Percentiles rank a stretch among this genome's conserved stretches.
phyloP scores from a whole-genome alignment of 306 rosid species.

The Inga oerstediana region DNA sequence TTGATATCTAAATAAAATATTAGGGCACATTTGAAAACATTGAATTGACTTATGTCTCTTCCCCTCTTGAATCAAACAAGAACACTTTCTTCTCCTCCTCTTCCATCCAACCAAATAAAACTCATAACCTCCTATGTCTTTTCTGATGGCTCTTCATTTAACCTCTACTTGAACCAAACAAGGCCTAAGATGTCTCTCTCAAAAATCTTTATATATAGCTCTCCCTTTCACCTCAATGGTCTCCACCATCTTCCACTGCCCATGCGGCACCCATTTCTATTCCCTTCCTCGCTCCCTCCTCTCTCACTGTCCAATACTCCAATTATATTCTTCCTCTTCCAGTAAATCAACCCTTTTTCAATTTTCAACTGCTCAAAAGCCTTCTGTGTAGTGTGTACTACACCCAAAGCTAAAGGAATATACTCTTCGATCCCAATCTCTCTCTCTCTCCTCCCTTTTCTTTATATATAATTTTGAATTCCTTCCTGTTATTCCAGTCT shows the following conservation, averaged over 20 bases:
- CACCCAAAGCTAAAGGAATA: conserved; percentile 40
- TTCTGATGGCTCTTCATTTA: too few species aligned
- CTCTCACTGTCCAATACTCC: neutral
- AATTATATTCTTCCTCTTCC: neutral
- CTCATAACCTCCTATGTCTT: too few species aligned
- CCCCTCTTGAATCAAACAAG: too few species aligned
- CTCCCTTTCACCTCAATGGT: neutral
- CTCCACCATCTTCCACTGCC: neutral
- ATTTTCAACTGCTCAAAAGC: neutral
- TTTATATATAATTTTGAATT: neutral
- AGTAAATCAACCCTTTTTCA: neutral
- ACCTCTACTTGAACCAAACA: too few species aligned
- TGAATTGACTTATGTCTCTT: too few species aligned
- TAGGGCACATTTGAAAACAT: too few species aligned
- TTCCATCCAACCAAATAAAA: too few species aligned
- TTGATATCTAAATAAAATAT: too few species aligned
- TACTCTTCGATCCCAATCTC: conserved; percentile 48
- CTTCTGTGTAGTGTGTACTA: neutral
- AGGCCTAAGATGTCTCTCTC: neutral
- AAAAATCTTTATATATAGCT: neutral
- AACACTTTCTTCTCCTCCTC: too few species aligned
- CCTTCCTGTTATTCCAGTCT: neutral
- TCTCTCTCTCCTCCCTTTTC: neutral
- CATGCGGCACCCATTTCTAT: neutral
- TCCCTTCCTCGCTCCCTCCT: neutral